These are phyloP conservation scores for Omphalotus olearius DNA, from an alignment of 1,284 basidiomycete genomes.

Conservation along the genomic window DNA sequence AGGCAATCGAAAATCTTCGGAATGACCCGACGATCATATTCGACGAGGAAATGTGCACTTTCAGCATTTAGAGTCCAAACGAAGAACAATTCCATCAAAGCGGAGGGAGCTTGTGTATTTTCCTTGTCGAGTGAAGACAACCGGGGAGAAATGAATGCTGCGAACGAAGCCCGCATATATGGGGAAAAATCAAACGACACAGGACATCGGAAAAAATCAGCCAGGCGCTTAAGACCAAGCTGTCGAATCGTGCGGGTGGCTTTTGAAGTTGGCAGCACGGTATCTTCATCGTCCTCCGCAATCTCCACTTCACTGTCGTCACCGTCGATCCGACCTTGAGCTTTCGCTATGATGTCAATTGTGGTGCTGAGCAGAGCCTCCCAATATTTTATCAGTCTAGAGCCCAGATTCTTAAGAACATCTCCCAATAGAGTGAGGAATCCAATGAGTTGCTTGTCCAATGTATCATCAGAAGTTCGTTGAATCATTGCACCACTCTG, in stretches of 20 bases:
- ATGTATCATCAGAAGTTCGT: conserved; percentile 30
- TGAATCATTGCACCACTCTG: conserved; percentile 24
- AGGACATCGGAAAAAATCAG: conserved; percentile 81
- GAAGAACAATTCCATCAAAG: conserved; percentile 84
- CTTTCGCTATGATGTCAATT: conserved; percentile 59
- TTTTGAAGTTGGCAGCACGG: conserved; percentile 34
- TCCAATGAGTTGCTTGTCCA: conserved; percentile 76
- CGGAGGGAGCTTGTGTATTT: conserved; percentile 91
- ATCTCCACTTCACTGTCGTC: conserved; percentile 30
- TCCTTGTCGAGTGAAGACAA: conserved; percentile 74
- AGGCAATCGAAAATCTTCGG: conserved; percentile 83
- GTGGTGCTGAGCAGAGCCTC: conserved; percentile 66
- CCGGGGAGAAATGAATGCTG: conserved; percentile 79
- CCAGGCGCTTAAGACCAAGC: conserved; percentile 80
- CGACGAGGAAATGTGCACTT: conserved; percentile 61
- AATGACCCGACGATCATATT: conserved; percentile 68
- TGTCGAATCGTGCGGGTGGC: conserved; percentile 69
- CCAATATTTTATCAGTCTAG: conserved; percentile 69
- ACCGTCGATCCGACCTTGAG: conserved; percentile 52
- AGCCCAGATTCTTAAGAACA: conserved; percentile 76
- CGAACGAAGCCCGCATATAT: conserved; percentile 70
- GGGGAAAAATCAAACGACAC: conserved; percentile 72
- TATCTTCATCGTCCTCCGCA: conserved; percentile 33
- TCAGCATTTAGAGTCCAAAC: conserved; percentile 68
- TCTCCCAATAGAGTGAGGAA: conserved; percentile 85